A percentile compares a stretch with the other conserved stretches of the same genome.
phyloP scores from a whole-genome alignment of 331 rosid genomes.

The Cydonia oblonga region DNA sequence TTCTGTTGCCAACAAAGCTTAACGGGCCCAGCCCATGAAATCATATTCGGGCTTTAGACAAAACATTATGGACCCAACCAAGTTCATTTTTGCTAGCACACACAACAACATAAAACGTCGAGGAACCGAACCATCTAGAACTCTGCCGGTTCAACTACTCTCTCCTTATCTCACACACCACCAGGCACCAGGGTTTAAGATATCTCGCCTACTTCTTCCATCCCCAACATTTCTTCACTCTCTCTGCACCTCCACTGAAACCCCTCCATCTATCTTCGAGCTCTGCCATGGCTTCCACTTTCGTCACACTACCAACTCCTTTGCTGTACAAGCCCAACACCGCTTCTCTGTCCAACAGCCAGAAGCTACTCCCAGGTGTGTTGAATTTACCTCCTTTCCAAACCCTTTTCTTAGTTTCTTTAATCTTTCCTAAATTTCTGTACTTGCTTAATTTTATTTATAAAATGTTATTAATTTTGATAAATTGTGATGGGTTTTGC shows the following conservation, averaged over 20 bases:
- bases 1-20: background rate
- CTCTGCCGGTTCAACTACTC: background rate
- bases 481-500: background rate
- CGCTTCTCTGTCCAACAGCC: conserved; percentile 27
- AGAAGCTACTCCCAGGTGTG: conserved; percentile 33
- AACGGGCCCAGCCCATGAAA: background rate
- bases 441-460: background rate
- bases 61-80: background rate
- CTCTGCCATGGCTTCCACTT: conserved; percentile 61
- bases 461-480: background rate
- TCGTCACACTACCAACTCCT: conserved; percentile 45
- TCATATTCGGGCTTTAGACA: background rate
- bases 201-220: background rate
- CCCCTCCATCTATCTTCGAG: background rate
- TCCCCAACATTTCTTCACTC: background rate
- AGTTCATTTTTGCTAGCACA: background rate
- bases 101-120: background rate
- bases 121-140: background rate
- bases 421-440: background rate
- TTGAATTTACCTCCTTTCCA: background rate
- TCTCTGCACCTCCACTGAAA: background rate
- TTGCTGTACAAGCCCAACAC: conserved; percentile 28
- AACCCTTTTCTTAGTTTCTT: background rate
- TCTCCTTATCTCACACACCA: background rate
- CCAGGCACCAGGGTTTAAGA: background rate